These are phyloP conservation scores for Penicillium egyptiacum DNA, from an alignment of 495 filamentous ascomycete genomes.

Conservation along the genomic window DNA sequence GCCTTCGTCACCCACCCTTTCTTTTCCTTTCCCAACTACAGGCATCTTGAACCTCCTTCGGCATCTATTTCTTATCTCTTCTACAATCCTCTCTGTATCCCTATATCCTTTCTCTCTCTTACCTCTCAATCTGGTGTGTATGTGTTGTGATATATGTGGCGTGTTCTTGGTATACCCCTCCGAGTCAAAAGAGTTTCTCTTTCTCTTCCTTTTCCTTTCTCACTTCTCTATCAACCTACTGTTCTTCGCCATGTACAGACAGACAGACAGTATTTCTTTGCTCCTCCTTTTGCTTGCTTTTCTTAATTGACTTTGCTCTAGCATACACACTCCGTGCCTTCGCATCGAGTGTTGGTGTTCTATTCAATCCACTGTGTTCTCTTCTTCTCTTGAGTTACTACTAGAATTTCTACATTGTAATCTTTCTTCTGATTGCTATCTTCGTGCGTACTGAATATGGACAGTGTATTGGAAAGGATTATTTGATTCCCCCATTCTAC, in stretches of 20 bases:
- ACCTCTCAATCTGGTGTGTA: conserved; percentile 11
- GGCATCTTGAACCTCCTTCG: conserved; percentile 3
- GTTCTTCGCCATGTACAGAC: conserved; percentile 21
- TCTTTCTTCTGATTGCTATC: background rate
- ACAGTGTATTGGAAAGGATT: background rate
- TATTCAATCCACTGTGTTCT: conserved; percentile 1
- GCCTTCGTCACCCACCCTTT: conserved; percentile 10
- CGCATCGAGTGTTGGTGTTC: conserved; percentile 7
- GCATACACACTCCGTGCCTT: conserved; percentile 2
- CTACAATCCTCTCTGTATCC: background rate
- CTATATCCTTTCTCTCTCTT: conserved; percentile 3
- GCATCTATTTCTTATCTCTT: conserved; percentile 12
- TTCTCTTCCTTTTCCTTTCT: conserved; percentile 8
- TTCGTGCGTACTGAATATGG: background rate
- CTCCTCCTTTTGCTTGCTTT: conserved; percentile 6
- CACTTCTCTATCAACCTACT: background rate
- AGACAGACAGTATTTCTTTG: conserved; percentile 10
- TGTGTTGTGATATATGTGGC: conserved; percentile 31
- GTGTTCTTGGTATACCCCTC: conserved; percentile 36
- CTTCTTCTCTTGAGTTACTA: background rate
- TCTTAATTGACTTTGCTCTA: conserved; percentile 5
- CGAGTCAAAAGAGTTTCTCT: conserved; percentile 27
- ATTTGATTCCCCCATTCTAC: too few species aligned
- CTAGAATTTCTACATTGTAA: background rate
- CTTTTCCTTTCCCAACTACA: conserved; percentile 8